Base-by-base conservation (phyloP, 2,329 filamentous ascomycete genomes). In the Talaromyces atroroseus region DNA sequence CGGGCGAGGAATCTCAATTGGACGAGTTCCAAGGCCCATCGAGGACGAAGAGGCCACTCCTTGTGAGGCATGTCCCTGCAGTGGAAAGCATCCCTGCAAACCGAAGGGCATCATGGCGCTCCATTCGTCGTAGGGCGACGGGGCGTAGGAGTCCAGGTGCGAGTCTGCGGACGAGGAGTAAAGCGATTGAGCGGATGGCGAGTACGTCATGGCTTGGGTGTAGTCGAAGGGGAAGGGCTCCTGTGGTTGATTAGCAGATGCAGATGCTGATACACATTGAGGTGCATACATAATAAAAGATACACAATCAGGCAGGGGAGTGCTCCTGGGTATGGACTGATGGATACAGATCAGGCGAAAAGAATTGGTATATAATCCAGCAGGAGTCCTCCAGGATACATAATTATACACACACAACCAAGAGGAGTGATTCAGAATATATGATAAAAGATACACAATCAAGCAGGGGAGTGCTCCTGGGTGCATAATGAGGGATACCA, bases 141-240 rank as follows among this genome's bases (percentile, higher is more conserved):
- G 1, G 4, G 20, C 6, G 49, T 40, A 26, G 8, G 49, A 42
- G 2, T 18, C 23, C 11, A 5, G n/a, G 32, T 20, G 29, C 12
- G 42, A 32, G 2, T 16, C 32, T 12, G 49, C 32, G 11, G 49
- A 21, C 10, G 36, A 32, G 12, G 49, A 40, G 23, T 51, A 51
- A 7, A 36, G 3, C 2, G 38, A 18, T 12, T 36, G 32, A 18
- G 3, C 10, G n/a, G 29, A 23, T 26, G 38, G 18, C 10, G 45
- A 18, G 21, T 40, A 34, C 10, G 7, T 34, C 52, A 54, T 42
- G 24, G 32, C 7, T n/a, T n/a, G 23, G 32, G n/a, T 24, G 44
- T 40, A 42, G 12, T 54, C 45, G 23, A 49, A 54, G n/a, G 26
- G 36, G 21, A 54, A 48, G 3, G 45, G 18, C n/a, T 54, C 52